Base-by-base conservation (phyloP, 352 stramenopile species). In the Globisporangium nodosum region DNA sequence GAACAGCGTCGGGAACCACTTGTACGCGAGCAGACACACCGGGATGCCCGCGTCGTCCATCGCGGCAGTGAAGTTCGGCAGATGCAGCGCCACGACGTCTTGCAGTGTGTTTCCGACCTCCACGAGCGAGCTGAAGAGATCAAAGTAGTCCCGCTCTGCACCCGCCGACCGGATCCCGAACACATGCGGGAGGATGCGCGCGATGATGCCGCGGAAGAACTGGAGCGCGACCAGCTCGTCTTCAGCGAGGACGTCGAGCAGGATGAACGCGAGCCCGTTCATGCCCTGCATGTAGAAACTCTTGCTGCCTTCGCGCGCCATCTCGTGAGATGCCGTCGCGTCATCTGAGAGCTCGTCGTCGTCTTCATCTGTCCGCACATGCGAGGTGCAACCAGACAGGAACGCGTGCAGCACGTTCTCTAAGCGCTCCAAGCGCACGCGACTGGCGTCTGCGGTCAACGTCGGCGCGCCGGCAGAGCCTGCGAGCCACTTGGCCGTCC, bases 1-100 rank as follows among this genome's bases (percentile, higher is more conserved):
- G 53, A 94, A 94, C 18, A 94, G 75, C 30, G 85, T 94, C 1
- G 84, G 85, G 55, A 94, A 94, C 85, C 85, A 94, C 61, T 94
- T 94, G 77, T 94, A 92, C n/a, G 82, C 82, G 15, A 94, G 59
- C 16, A 94, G 64, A 65, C 79, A 91, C 20, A 90, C 78, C 0
- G 81, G 85, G 12, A 94, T 54, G 0, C 85, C 85, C 3, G 77
- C 73, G 8, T 66, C 58, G 0, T 90, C 76, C 42, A 94, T 69
- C 20, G 74, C 67, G 1, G 64, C 56, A 47, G 85, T 61, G 50
- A 94, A 88, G 3, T 60, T 68, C 2, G 85, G 85, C 5, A 94
- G 49, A 54, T 92, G 82, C 9, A 84, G 69, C 27, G 74, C 65
- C n/a, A 84, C 78, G 27, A 94, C 81, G 39, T 90, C 77, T 21